Percentiles rank a stretch among this genome's conserved stretches.
These are phyloP conservation scores for Capsicum chinense DNA, from an alignment of 257 asterid species.

Conservation along the genomic window DNA sequence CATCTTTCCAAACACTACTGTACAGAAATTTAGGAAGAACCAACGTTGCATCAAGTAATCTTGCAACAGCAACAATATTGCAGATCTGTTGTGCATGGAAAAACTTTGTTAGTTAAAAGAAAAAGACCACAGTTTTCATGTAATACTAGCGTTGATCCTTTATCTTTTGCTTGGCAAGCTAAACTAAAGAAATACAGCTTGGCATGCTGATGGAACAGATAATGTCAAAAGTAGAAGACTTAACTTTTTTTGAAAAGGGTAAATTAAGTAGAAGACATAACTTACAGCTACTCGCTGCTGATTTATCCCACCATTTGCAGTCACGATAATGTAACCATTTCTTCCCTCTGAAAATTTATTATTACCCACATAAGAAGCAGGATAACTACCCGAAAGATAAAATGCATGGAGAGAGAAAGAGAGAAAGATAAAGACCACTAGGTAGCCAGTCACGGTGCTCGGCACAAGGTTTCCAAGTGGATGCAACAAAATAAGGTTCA, in stretches of 20 bases:
- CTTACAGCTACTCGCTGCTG: slow-evolving; percentile 99
- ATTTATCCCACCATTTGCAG: slow-evolving; percentile 98
- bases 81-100: slow-evolving; percentile 66
- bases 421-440: slow-evolving; percentile 60
- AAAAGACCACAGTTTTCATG: not conserved
- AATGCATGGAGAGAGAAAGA: slow-evolving; percentile 26
- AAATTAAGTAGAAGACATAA: slow-evolving; percentile 31
- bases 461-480: slow-evolving; percentile 94
- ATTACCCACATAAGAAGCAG: slow-evolving; percentile 23
- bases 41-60: slow-evolving; percentile 95
- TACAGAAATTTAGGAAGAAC: slow-evolving; percentile 92
- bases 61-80: slow-evolving; percentile 96
- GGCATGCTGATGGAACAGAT: not conserved
- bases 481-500: slow-evolving; percentile 77
- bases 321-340: slow-evolving; percentile 82
- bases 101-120: not conserved
- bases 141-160: not conserved
- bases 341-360: slow-evolving; percentile 59
- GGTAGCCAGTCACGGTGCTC: slow-evolving; percentile 67
- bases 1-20: slow-evolving; percentile 96
- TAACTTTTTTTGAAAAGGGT: slow-evolving; percentile 38
- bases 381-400: slow-evolving; percentile 25
- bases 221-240: slow-evolving; percentile 30
- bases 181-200: not conserved
- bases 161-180: not conserved